phyloP scores from a whole-genome alignment of 2,329 filamentous ascomycete species.

The Alternaria rosae region DNA sequence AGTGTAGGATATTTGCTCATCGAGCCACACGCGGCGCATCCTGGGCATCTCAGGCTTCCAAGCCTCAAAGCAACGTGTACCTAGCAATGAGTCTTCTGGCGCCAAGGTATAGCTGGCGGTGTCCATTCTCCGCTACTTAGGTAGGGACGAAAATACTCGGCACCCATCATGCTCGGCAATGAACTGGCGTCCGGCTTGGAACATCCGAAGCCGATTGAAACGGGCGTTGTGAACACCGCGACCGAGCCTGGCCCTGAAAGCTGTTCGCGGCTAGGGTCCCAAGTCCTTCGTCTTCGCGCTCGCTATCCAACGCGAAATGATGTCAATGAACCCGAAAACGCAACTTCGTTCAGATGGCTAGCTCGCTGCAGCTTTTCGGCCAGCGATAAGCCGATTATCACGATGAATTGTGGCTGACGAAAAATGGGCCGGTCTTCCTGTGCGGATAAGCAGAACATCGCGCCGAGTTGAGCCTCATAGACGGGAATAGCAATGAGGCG shows the following conservation, averaged over 20 bases:
- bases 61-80: conserved; percentile 24
- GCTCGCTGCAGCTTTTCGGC: neutral
- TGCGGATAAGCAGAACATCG: neutral
- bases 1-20: neutral
- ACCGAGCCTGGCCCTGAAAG: neutral
- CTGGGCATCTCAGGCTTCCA: conserved; percentile 7
- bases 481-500: conserved; percentile 11
- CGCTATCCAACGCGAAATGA: conserved; percentile 2
- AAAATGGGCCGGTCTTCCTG: conserved; percentile 2
- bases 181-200: conserved; percentile 27
- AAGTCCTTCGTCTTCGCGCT: neutral
- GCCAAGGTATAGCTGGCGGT: conserved; percentile 12
- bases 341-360: neutral
- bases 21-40: neutral
- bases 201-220: conserved; percentile 12
- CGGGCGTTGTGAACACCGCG: neutral
- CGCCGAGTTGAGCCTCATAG: conserved; percentile 7
- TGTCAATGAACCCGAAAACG: conserved; percentile 3
- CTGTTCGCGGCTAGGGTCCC: conserved; percentile 3
- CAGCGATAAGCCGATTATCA: neutral
- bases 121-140: neutral
- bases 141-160: conserved; percentile 31
- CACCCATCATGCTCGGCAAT: conserved; percentile 26
- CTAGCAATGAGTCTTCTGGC: conserved; percentile 4
- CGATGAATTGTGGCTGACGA: neutral